Evolutionary conservation across 495 filamentous ascomycete genomes (phyloP).

Genomic region (Lichina pygmaea): DNA sequence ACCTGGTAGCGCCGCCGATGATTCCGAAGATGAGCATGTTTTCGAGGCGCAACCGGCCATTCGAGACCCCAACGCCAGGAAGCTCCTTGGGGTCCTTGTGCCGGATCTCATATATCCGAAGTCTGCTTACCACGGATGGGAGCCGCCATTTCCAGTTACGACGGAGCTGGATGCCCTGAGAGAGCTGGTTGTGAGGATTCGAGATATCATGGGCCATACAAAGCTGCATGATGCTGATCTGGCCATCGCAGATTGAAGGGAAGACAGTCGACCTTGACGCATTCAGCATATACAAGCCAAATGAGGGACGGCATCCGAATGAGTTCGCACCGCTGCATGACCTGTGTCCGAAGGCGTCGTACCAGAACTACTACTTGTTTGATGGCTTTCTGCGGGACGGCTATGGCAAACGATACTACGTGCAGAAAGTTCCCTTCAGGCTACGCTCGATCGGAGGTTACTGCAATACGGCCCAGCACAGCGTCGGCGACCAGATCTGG

Average conservation of each 20-base stretch:
- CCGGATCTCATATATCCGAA: constrained; percentile 10
- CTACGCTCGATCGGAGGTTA: constrained; percentile 40
- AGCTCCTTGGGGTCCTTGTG: background rate
- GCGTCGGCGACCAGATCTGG: constrained; percentile 27
- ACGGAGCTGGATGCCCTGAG: constrained; percentile 9
- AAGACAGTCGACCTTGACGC: background rate
- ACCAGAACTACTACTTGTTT: constrained; percentile 21
- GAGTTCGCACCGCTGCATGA: constrained; percentile 27
- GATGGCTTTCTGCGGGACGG: constrained; percentile 30
- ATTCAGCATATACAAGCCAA: constrained; percentile 7
- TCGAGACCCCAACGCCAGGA: too few species aligned
- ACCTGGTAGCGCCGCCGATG: too few species aligned
- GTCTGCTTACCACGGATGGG: constrained; percentile 12
- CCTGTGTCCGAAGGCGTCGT: constrained; percentile 12
- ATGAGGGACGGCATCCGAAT: constrained; percentile 7
- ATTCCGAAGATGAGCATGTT: too few species aligned
- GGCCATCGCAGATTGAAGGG: too few species aligned
- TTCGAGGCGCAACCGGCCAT: too few species aligned
- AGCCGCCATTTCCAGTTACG: constrained; percentile 6
- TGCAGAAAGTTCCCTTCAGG: constrained; percentile 25
- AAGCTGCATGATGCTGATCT: too few species aligned
- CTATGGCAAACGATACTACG: constrained; percentile 18
- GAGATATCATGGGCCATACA: background rate
- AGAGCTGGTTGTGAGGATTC: constrained; percentile 7
- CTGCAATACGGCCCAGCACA: constrained; percentile 15